phyloP scores from a whole-genome alignment of 257 asterid genomes.

The Solanum dulcamara region DNA sequence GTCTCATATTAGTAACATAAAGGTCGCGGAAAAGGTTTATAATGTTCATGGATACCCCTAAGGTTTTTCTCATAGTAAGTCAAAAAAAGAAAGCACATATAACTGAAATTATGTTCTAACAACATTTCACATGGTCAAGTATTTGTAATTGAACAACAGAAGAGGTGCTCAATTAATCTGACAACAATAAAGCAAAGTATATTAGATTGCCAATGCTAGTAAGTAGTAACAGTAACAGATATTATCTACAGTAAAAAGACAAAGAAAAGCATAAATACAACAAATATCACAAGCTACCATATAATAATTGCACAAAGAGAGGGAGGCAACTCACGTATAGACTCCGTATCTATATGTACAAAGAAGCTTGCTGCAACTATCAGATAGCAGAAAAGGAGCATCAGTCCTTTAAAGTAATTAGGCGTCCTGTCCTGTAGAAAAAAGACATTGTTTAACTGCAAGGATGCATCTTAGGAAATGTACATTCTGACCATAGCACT shows the following conservation, averaged over 20 bases:
- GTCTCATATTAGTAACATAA: neutral
- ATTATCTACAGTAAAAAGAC: too few species aligned
- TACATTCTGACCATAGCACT: neutral
- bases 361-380: slow-evolving; percentile 90
- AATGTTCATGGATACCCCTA: neutral
- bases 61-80: neutral
- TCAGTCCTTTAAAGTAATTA: slow-evolving; percentile 77
- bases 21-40: neutral
- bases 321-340: slow-evolving; percentile 36
- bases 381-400: slow-evolving; percentile 77
- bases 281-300: neutral
- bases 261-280: neutral
- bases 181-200: neutral
- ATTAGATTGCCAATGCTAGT: neutral
- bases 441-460: neutral
- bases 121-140: neutral
- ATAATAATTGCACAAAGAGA: neutral
- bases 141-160: neutral
- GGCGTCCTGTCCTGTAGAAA: slow-evolving; percentile 74
- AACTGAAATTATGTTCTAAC: neutral
- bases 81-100: neutral
- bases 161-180: neutral
- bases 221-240: neutral
- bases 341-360: slow-evolving; percentile 65
- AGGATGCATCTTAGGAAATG: neutral